Evolutionary conservation across 2,329 filamentous ascomycete species (phyloP), one percentile per base, ranked within the genome.

Genomic region (Nigrograna mackinnonii): DNA sequence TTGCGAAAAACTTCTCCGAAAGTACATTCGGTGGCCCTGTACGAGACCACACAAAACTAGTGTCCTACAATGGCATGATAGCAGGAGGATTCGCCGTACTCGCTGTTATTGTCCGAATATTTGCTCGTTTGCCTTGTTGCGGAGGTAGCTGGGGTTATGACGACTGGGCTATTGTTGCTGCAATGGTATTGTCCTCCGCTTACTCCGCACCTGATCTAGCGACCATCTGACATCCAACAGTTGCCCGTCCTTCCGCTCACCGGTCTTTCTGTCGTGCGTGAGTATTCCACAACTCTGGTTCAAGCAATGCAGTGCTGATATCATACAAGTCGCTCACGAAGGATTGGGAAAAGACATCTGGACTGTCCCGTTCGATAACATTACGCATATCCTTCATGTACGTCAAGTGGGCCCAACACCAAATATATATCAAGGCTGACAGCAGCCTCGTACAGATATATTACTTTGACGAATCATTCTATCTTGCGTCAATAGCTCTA

Each of bases 271-370:
- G 35, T 57, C 21, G 31, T 47, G 6, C 40, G 40, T 47, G 41
- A 40, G 43, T 50, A 19, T 34, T n/a, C n/a, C n/a, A n/a, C n/a
- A n/a, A n/a, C n/a, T n/a, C n/a, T n/a, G n/a, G n/a, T n/a, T n/a
- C n/a, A n/a, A n/a, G n/a, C n/a, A n/a, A n/a, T n/a, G n/a, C n/a
- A n/a, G n/a, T n/a, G n/a, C n/a, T n/a, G n/a, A n/a, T n/a, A n/a
- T n/a, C n/a, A n/a, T n/a, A n/a, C n/a, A n/a, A n/a, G n/a, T n/a
- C n/a, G 49, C 53, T 34, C 52, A 63, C 21, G 66, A 74, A 35
- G 79, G 78, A 0, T 56, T 79, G 5, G 76, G 78, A 2, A 69
- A 59, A 14, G 78, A 81, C 42, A 69, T 79, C 20, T 81, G 77
- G 77, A 74, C 72, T 0, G 47, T 81, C 2, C 50, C 64, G 0